Conservation (phyloP, 306 rosid genomes). For the Geum urbanum region DNA sequence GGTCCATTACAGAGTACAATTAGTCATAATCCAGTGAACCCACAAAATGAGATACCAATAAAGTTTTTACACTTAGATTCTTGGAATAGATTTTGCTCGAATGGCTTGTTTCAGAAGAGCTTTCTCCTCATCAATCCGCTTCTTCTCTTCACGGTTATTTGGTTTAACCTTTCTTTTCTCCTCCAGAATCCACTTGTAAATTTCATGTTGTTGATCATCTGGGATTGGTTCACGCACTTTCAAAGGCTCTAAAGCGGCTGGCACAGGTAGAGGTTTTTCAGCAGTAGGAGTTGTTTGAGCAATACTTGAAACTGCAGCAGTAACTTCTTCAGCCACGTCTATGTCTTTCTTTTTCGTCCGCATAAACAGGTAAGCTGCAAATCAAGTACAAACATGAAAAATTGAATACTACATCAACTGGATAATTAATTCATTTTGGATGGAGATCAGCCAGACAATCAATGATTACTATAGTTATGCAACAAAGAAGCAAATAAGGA, state of each 20-base stretch:
- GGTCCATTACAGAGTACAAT: conserved; percentile 18
- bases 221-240: conserved; percentile 60
- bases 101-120: conserved; percentile 74
- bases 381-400: conserved; percentile 33
- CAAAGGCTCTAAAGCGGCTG: conserved; percentile 39
- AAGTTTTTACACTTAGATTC: conserved; percentile 27
- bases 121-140: conserved; percentile 74
- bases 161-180: conserved; percentile 83
- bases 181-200: conserved; percentile 88
- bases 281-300: conserved; percentile 36
- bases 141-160: conserved; percentile 67
- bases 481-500: conserved; percentile 4
- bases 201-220: conserved; percentile 65
- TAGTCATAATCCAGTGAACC: neutral
- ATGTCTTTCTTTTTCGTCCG: conserved; percentile 68
- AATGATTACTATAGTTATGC: neutral
- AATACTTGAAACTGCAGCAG: conserved; percentile 31
- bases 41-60: conserved; percentile 27
- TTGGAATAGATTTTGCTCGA: conserved; percentile 73
- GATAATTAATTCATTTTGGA: conserved; percentile 7
- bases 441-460: neutral
- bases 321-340: conserved; percentile 39
- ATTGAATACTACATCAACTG: conserved; percentile 7
- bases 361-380: conserved; percentile 63
- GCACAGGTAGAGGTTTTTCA: conserved; percentile 31